Evolutionary conservation across 2,329 filamentous ascomycete genomes (phyloP).

Genomic region (Sporothrix schenckii): DNA sequence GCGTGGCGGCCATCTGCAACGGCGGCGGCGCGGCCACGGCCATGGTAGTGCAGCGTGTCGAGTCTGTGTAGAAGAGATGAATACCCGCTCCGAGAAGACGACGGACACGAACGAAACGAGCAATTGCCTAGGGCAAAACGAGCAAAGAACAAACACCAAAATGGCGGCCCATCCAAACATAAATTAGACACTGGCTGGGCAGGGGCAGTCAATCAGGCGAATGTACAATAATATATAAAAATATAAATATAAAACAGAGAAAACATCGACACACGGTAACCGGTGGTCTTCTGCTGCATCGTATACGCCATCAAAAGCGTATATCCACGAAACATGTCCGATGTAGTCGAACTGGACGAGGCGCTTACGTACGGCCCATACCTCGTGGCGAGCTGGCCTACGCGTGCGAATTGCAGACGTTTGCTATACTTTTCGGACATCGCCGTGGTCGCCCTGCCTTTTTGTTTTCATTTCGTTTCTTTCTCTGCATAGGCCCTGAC

Average conservation of each 20-base stretch:
- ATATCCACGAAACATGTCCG: neutral
- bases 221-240: neutral
- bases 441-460: neutral
- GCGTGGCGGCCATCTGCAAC: slow-evolving; percentile 94
- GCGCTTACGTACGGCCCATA: slow-evolving; percentile 22
- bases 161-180: no score
- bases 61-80: slow-evolving; percentile 50
- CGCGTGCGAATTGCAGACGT: neutral
- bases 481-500: neutral
- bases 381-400: slow-evolving; percentile 1
- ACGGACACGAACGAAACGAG: neutral
- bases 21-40: slow-evolving; percentile 91
- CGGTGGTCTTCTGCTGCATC: no score
- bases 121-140: neutral
- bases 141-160: neutral
- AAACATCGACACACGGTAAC: neutral
- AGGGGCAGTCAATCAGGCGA: neutral
- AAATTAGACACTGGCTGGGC: no score
- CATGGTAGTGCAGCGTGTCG: slow-evolving; percentile 83
- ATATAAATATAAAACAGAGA: slow-evolving; percentile 4
- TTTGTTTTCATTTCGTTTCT: neutral
- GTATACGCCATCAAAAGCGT: neutral
- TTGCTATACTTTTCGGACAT: neutral
- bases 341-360: slow-evolving; percentile 1
- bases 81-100: neutral